phyloP scores from a whole-genome alignment of 1,284 basidiomycete species.

The Marasmius tenuissimus region DNA sequence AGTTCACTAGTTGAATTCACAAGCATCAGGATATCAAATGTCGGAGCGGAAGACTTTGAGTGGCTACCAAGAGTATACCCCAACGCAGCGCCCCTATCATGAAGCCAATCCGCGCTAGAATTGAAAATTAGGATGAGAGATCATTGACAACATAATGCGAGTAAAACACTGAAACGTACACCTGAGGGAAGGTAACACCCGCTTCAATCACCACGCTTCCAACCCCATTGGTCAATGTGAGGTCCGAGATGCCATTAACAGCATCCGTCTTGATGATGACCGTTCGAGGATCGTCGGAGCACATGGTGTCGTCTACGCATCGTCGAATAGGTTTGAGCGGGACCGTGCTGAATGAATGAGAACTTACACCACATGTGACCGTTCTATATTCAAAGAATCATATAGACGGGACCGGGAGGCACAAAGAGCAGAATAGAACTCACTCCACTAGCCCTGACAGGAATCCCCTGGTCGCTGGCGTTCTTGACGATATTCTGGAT shows the following conservation, averaged over 20 bases:
- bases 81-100: constrained; percentile 29
- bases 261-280: constrained; percentile 34
- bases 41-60: neutral
- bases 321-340: neutral
- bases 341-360: neutral
- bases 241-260: constrained; percentile 31
- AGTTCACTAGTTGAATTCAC: constrained; percentile 25
- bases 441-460: constrained; percentile 33
- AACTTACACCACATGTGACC: constrained; percentile 38
- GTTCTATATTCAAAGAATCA: constrained; percentile 21
- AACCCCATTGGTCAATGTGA: constrained; percentile 22
- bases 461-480: constrained; percentile 26
- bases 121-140: neutral
- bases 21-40: neutral
- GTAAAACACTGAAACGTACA: constrained; percentile 18
- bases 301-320: constrained; percentile 33
- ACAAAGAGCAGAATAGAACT: constrained; percentile 10
- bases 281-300: constrained; percentile 32
- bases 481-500: constrained; percentile 30
- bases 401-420: neutral
- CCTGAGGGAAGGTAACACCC: constrained; percentile 34
- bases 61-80: constrained; percentile 30
- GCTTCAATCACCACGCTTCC: constrained; percentile 34
- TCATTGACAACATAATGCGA: neutral
- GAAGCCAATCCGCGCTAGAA: constrained; percentile 32